phyloP scores from a whole-genome alignment of 257 asterid species.

The Parsonsia alboflavescens region DNA sequence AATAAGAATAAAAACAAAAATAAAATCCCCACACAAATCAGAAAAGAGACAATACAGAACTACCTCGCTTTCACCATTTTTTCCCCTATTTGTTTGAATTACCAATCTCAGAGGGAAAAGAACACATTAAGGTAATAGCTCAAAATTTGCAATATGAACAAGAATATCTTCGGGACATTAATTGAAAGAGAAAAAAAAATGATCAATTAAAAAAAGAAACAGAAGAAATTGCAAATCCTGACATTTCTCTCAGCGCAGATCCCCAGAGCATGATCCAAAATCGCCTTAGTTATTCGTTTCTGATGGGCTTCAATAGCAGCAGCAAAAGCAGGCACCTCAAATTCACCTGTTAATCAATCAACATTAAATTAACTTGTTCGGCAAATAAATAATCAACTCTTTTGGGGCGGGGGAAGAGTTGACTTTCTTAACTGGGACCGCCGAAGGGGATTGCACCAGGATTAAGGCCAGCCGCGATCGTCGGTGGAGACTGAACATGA shows the following conservation, averaged over 20 bases:
- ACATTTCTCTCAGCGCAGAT: slow-evolving; percentile 40
- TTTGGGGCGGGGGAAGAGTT: background rate
- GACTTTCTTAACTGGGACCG: slow-evolving; percentile 42
- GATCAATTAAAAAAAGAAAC: background rate
- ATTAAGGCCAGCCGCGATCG: slow-evolving; percentile 37
- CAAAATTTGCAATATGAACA: background rate
- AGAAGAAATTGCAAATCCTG: slow-evolving; percentile 2
- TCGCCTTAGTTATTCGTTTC: slow-evolving; percentile 40
- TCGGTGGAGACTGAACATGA: slow-evolving; percentile 47
- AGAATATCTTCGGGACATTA: background rate
- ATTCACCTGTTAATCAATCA: slow-evolving; percentile 27
- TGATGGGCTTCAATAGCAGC: slow-evolving; percentile 51
- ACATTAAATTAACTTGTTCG: background rate
- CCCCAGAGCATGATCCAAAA: slow-evolving; percentile 35
- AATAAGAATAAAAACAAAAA: background rate
- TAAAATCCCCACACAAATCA: background rate
- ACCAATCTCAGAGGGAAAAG: background rate
- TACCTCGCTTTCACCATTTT: background rate
- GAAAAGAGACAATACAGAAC: background rate
- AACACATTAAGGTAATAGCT: background rate
- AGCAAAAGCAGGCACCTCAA: slow-evolving; percentile 47
- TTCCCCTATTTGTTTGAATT: background rate
- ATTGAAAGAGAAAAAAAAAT: background rate
- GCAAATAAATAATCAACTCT: background rate
- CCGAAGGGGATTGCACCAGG: slow-evolving; percentile 46